Evolutionary conservation across 345 rosid genomes (phyloP).

Genomic region (Arabidopsis suecica): DNA sequence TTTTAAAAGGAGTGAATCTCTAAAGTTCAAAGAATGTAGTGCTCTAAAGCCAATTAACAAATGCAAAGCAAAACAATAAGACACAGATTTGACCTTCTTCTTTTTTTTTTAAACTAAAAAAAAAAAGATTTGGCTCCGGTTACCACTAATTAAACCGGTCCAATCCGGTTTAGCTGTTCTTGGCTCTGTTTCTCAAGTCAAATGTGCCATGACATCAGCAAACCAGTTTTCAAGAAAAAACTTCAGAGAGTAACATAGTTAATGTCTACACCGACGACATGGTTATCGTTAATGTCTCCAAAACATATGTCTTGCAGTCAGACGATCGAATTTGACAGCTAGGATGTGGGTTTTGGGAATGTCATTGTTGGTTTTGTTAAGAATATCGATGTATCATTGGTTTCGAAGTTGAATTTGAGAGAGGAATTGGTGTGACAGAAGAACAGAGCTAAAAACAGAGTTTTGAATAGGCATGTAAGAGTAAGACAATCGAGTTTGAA

Average conservation of each 20-base stretch:
- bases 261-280: too few relatives aligned
- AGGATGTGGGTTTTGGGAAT: neutral
- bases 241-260: neutral
- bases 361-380: neutral
- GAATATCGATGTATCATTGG: neutral
- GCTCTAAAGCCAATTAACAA: neutral
- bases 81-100: neutral
- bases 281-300: too few relatives aligned
- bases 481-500: neutral
- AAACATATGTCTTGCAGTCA: neutral
- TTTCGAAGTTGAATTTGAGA: neutral
- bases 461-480: neutral
- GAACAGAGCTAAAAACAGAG: neutral
- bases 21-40: neutral
- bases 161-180: neutral
- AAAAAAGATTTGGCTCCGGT: neutral
- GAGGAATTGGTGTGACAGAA: neutral
- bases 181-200: neutral
- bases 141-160: neutral
- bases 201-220: neutral
- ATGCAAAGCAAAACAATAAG: neutral
- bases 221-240: neutral
- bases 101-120: neutral
- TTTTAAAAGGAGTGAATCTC: constrained; percentile 3
- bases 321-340: too few relatives aligned